Evolutionary conservation across 2,329 filamentous ascomycete species (phyloP).

Genomic region (Pseudogymnoascus sp.): DNA sequence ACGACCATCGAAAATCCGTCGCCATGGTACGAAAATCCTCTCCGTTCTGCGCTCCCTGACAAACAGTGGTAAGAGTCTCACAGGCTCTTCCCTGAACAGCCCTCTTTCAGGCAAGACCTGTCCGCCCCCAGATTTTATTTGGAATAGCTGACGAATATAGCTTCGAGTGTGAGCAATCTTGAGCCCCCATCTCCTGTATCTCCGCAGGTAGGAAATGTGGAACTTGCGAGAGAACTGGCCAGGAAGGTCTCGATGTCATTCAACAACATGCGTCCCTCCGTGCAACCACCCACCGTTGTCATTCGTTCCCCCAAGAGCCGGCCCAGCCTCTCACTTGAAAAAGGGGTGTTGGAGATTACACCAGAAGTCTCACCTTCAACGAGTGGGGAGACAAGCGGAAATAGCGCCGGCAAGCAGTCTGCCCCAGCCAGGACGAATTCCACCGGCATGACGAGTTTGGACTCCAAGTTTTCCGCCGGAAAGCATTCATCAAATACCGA

Average conservation of each 20-base stretch:
- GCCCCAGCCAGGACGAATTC: slow-evolving; percentile 22
- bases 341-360: slow-evolving; percentile 17
- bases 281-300: slow-evolving; percentile 34
- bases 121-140: not conserved
- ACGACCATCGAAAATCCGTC: slow-evolving; percentile 31
- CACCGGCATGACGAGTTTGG: slow-evolving; percentile 29
- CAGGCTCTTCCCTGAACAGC: not conserved
- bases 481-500: slow-evolving; percentile 26
- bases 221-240: slow-evolving; percentile 1
- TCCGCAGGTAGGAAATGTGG: not conserved
- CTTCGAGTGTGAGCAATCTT: not conserved
- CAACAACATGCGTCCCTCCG: slow-evolving; percentile 27
- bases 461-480: slow-evolving; percentile 33
- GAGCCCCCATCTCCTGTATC: not conserved
- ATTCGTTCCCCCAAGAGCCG: slow-evolving; percentile 33
- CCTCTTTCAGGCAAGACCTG: slow-evolving; percentile 2
- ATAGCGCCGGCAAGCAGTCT: slow-evolving; percentile 21
- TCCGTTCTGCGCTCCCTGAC: slow-evolving; percentile 36
- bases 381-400: slow-evolving; percentile 20
- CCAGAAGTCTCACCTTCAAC: slow-evolving; percentile 21
- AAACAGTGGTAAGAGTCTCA: slow-evolving; percentile 27
- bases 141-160: not conserved
- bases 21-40: slow-evolving; percentile 35
- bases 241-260: slow-evolving; percentile 34
- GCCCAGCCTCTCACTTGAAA: slow-evolving; percentile 31